Evolutionary conservation across 768 basidiomycete species (phyloP).

Genomic region (Macrocybe gigantea): DNA sequence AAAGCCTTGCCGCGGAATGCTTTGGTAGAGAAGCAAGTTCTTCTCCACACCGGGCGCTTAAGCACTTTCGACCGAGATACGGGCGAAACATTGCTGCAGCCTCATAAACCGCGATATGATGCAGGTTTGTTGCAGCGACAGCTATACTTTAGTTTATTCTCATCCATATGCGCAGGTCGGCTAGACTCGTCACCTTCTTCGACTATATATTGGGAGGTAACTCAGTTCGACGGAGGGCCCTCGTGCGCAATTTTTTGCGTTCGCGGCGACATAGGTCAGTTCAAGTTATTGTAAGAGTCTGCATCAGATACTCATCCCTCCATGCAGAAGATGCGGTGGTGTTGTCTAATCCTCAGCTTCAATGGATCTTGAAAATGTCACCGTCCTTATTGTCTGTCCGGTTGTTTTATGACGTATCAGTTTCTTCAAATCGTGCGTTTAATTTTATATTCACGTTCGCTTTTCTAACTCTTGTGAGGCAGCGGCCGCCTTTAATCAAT

Average conservation of each 20-base stretch:
- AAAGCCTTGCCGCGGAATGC: conserved; percentile 68
- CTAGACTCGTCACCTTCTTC: conserved; percentile 4
- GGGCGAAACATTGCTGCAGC: conserved; percentile 30
- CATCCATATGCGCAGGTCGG: not conserved
- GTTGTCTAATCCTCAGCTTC: too few relatives aligned
- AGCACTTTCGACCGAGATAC: conserved; percentile 41
- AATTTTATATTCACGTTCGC: too few relatives aligned
- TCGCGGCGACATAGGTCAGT: too few relatives aligned
- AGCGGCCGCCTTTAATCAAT: conserved; percentile 30
- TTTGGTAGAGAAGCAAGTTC: conserved; percentile 68
- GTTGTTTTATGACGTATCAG: not conserved
- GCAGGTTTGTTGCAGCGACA: not conserved
- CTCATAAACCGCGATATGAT: conserved; percentile 21
- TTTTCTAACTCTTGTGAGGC: too few relatives aligned
- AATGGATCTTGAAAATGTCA: too few relatives aligned
- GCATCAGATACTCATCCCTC: too few relatives aligned
- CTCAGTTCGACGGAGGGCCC: conserved; percentile 30
- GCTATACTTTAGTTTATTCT: not conserved
- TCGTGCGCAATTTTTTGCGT: too few relatives aligned
- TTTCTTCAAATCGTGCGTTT: not conserved
- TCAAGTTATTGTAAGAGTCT: too few relatives aligned
- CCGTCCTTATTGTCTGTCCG: not conserved
- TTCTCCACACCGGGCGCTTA: conserved; percentile 63
- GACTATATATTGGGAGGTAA: conserved; percentile 43
- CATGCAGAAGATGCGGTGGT: too few relatives aligned